Conservation (phyloP, 257 asterid genomes). For the Voacanga thouarsii region DNA sequence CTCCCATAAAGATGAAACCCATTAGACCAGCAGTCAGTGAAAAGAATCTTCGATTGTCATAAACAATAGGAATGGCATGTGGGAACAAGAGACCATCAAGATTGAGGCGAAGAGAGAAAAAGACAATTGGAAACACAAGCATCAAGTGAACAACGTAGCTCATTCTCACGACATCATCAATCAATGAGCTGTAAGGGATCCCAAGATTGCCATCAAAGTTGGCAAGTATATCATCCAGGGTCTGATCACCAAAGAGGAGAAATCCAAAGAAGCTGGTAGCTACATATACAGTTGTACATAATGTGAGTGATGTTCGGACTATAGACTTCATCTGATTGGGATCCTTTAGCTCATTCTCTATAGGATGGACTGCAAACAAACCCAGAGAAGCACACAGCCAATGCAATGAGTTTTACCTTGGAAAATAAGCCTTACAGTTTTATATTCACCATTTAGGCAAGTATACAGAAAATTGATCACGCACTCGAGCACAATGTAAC, state of each 20-base stretch:
- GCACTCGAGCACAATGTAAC: too few species aligned
- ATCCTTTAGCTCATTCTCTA: conserved; percentile 74
- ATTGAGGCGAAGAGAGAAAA: conserved; percentile 82
- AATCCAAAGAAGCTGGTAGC: conserved; percentile 82
- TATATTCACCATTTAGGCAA: background rate
- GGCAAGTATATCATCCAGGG: conserved; percentile 82
- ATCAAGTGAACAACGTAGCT: conserved; percentile 83
- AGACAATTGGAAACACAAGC: conserved; percentile 81
- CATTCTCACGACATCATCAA: conserved; percentile 71
- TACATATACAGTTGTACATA: conserved; percentile 64
- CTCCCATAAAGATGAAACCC: conserved; percentile 69
- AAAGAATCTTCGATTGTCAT: conserved; percentile 62
- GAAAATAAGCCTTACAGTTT: background rate
- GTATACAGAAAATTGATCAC: background rate
- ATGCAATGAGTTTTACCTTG: background rate
- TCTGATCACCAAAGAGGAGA: conserved; percentile 70
- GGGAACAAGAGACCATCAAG: conserved; percentile 75
- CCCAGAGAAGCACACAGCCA: conserved; percentile 10
- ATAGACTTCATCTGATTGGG: conserved; percentile 67
- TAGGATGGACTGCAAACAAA: conserved; percentile 63
- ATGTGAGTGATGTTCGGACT: conserved; percentile 60
- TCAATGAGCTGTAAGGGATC: conserved; percentile 58
- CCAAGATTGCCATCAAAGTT: conserved; percentile 86
- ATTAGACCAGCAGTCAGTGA: conserved; percentile 55
- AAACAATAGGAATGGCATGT: conserved; percentile 54